Base-by-base conservation (phyloP, 495 filamentous ascomycete species). In the Penicillium verhagenii region DNA sequence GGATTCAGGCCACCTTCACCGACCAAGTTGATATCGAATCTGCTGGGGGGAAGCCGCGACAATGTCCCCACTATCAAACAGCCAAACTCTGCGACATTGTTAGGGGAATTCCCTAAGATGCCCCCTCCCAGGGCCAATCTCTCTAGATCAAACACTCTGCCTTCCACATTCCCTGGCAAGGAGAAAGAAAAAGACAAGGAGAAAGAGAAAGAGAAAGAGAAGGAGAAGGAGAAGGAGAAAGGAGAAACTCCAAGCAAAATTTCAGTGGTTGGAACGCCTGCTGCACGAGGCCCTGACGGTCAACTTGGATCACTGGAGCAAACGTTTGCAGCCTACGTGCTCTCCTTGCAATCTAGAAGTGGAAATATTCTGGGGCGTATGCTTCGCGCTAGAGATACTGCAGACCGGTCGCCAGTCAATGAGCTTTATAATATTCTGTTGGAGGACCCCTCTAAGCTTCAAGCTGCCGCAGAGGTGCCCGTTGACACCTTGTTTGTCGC, bases 401-500 rank as follows among this genome's bases (percentile, higher is more conserved):
- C 86, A 4, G 89, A 96, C 57, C 88, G 92, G 57, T 80, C 92
- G 16, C 74, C 79, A 1, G 86, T 96, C 47, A 96, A 96, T 65
- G 91, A 95, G 57, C 76, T 96, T n/a, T 96, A 96, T 72, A 96
- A 96, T 61, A 76, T 82, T 28, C 78, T 96, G 26, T 62, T 96
- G 37, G 91, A 96, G 68, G 85, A 89, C 57, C 89, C 91, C 0
- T 85, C 79, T 46, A 88, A 86, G 56, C 73, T 88, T 38, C 84
- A 95, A 47, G 75, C 84, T 11, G 84, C 89, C 4, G 82, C 85
- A 1, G 89, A 96, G 53, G 80, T 88, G 3, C 80, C 89, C 11
- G 84, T 96, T 19, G 92, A 96, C 65, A 86, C 93, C n/a, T 78
- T 97, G 9, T 96, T 97, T 60, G 86, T 87, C 16, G 90, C 93